Evolutionary conservation across 768 basidiomycete genomes (phyloP).

Genomic region (Termitomyces sp.): DNA sequence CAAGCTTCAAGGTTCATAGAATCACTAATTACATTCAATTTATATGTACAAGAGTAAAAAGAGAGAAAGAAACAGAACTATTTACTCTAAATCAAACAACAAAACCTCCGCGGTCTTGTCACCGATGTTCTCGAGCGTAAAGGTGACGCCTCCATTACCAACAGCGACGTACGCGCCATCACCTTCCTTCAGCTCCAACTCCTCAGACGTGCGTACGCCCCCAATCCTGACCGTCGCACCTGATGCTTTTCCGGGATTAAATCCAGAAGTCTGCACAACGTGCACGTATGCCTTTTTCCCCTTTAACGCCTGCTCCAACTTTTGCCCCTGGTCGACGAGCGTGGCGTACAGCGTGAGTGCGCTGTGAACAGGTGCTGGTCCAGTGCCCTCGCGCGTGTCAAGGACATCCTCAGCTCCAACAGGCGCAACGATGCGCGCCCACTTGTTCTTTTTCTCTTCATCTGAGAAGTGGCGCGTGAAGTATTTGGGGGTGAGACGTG

Average conservation of each 20-base stretch:
- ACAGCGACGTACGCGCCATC: slow-evolving; percentile 78
- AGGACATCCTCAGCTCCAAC: slow-evolving; percentile 51
- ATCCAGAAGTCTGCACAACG: slow-evolving; percentile 80
- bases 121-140: slow-evolving; percentile 58
- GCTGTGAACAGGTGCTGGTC: slow-evolving; percentile 80
- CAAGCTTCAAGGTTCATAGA: too few species aligned
- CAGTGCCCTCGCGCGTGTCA: slow-evolving; percentile 57
- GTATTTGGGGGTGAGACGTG: slow-evolving; percentile 66
- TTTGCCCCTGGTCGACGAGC: slow-evolving; percentile 53
- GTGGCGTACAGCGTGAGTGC: slow-evolving; percentile 70
- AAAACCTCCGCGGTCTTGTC: slow-evolving; percentile 66
- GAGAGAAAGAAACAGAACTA: neutral
- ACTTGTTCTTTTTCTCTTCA: slow-evolving; percentile 70
- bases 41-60: neutral
- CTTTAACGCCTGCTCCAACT: slow-evolving; percentile 47
- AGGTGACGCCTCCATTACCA: slow-evolving; percentile 34
- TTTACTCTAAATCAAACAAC: slow-evolving; percentile 69
- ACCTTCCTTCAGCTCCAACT: slow-evolving; percentile 70
- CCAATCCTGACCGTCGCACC: slow-evolving; percentile 58
- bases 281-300: slow-evolving; percentile 76
- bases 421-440: slow-evolving; percentile 76
- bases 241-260: slow-evolving; percentile 49
- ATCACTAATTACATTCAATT: too few species aligned
- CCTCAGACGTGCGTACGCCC: slow-evolving; percentile 24
- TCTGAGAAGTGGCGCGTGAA: slow-evolving; percentile 86